These are phyloP conservation scores for Lecanicillium sp. DNA, from an alignment of 2,329 filamentous ascomycete genomes.

Conservation along the genomic window DNA sequence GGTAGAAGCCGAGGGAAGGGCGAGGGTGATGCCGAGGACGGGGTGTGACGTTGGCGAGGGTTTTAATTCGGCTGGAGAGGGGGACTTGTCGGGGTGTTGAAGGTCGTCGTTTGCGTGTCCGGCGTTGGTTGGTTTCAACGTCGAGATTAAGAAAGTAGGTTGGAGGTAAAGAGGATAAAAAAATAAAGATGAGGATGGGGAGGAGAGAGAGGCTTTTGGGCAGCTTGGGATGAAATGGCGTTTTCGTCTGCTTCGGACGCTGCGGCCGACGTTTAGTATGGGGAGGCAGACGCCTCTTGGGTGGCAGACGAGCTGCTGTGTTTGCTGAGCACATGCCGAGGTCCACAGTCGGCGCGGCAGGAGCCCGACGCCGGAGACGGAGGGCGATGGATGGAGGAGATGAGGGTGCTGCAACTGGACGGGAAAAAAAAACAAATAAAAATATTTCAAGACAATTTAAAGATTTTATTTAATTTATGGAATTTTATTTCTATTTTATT, in stretches of 20 bases:
- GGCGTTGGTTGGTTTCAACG: too few species aligned
- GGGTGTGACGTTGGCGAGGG: too few species aligned
- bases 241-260: not conserved
- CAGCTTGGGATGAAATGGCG: not conserved
- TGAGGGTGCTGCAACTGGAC: not conserved
- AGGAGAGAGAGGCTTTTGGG: too few species aligned
- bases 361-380: not conserved
- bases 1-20: not conserved
- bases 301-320: too few species aligned
- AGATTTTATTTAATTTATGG: too few species aligned
- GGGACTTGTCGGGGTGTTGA: too few species aligned
- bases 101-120: too few species aligned
- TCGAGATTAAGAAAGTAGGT: not conserved
- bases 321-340: slow-evolving; percentile 19
- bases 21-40: not conserved
- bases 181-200: slow-evolving; percentile 4
- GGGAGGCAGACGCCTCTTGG: too few species aligned
- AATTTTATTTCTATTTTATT: not conserved
- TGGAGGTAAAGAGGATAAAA: too few species aligned
- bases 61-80: too few species aligned
- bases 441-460: too few species aligned
- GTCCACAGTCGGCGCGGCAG: slow-evolving; percentile 14
- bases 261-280: too few species aligned
- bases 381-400: not conserved
- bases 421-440: not conserved